Base-by-base conservation (phyloP, 345 rosid species). In the Cardamine occulta region DNA sequence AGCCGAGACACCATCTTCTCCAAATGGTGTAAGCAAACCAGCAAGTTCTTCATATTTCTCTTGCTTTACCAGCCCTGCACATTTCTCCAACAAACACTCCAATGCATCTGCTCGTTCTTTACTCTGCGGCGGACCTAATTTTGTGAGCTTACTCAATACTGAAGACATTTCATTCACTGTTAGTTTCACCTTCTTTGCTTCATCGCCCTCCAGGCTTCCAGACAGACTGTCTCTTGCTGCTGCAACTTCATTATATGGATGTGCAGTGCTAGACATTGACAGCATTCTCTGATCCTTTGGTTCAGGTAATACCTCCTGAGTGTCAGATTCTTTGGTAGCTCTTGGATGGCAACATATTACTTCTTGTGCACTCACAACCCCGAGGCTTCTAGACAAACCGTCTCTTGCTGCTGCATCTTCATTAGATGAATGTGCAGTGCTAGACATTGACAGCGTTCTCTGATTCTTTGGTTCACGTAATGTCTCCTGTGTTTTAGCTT, bases 1-100 rank as follows among this genome's bases (percentile, higher is more conserved):
- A 0, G 99, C 93, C 4, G 99, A 95, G 5, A 91, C 97, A 9
- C 79, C 79, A 73, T 95, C 99, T 75, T 89, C 97, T 3, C 98
- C 98, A 45, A 95, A 95, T 28, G 99, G 99, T 71, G 86, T 85
- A 35, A 92, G 88, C 76, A 95, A 89, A 54, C 98, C 96, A 10
- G 96, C 74, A 54, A 95, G 97, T 69, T 95, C 99, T 12, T 92
- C 91, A 10, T 84, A 76, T 69, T 92, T 92, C 49, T 92, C 97
- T 61, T 92, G 94, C 84, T 88, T 92, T 52, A 95, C 93, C 44
- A 95, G 85, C 85, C 85, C 77, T 4, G 98, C 99, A 44, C 99
- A 92, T 45, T 90, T 83, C 86, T 95, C 99, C 2, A 95, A 86
- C 81, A 95, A 75, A 53, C 98, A 92, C 80, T 95, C 99, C 37